A percentile compares a stretch with the other conserved stretches of the same genome.
Conservation (phyloP, 2,329 filamentous ascomycete genomes). For the Aspergillus awamori region DNA sequence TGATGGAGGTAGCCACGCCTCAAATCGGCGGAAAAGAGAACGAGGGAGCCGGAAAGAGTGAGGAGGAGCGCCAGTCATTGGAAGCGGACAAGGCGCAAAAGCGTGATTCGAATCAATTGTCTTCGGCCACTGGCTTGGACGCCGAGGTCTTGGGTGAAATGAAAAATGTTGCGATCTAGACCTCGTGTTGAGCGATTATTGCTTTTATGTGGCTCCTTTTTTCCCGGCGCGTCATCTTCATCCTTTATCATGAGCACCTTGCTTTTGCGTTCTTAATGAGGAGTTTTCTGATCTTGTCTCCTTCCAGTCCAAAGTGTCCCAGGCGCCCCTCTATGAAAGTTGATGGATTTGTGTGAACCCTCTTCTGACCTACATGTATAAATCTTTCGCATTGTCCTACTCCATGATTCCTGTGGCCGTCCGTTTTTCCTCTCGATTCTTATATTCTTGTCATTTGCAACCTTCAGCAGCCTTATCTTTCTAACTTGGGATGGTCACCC, state of each 20-base stretch:
- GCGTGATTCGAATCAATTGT: constrained; percentile 31
- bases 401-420: constrained; percentile 23
- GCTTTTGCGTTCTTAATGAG: constrained; percentile 10
- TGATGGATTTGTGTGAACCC: constrained; percentile 30
- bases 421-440: constrained; percentile 20
- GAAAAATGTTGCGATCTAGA: constrained; percentile 52
- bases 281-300: constrained; percentile 12
- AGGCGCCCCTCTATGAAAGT: constrained; percentile 27
- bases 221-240: constrained; percentile 14
- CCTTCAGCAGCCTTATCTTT: constrained; percentile 26
- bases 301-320: constrained; percentile 22
- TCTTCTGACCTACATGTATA: constrained; percentile 37
- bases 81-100: constrained; percentile 37
- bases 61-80: constrained; percentile 23
- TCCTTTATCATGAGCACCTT: constrained; percentile 16
- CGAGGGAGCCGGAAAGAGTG: constrained; percentile 28
- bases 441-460: constrained; percentile 23
- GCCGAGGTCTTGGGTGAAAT: constrained; percentile 49
- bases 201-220: constrained; percentile 8
- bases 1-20: constrained; percentile 46
- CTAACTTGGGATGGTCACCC: constrained; percentile 25
- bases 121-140: constrained; percentile 35
- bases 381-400: constrained; percentile 29
- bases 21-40: constrained; percentile 41
- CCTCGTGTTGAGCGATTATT: constrained; percentile 16